Evolutionary conservation across 2,329 filamentous ascomycete species (phyloP), one percentile per base, ranked within the genome.

Genomic region (Talaromyces sp.): DNA sequence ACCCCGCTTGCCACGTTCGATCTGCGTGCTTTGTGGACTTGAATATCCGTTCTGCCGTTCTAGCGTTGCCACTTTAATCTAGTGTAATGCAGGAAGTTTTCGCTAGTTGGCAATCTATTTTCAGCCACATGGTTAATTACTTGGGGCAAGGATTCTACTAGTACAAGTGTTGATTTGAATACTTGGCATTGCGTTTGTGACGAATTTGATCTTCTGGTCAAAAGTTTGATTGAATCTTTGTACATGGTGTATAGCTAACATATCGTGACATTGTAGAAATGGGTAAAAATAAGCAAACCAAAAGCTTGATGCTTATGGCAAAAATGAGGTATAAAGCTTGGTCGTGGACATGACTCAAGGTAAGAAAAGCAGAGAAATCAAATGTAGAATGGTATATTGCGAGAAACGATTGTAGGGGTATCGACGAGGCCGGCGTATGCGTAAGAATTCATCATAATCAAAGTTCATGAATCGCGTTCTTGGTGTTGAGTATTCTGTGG

Each of bases 341-440:
- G 29, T 6, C 7, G 5, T 17, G 14, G 17, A 44, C 3, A 16
- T 20, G 36, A 39, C 3, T 17, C 36, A 39, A 13, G 14, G 4
- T 9, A n/a, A 19, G 9, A 39, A 39, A 39, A 39, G 17, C 14
- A 24, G 13, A 30, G 13, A 20, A 27, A 44, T 27, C 24, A 27
- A 27, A 27, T 5, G 24, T 27, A 33, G 4, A n/a, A 35, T 45
- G 9, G 17, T 20, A n/a, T 36, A 4, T 33, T 10, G 17, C 10
- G 5, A 17, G 20, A 36, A 46, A 19, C 30, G 43, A 46, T 35
- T 46, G 43, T 35, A 19, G 43, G 40, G 43, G 30, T 46, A 46
- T 46, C 43, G 22, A 24, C 20, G 30, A n/a, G 19, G 16, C 29
- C 20, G 40, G 17, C 13, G 27, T 3, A 22, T 11, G 29, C 41